Evolutionary conservation across 108 stramenopile species (phyloP), one percentile per base, ranked within the genome.

Genomic region (Fragilariopsis cylindrus): DNA sequence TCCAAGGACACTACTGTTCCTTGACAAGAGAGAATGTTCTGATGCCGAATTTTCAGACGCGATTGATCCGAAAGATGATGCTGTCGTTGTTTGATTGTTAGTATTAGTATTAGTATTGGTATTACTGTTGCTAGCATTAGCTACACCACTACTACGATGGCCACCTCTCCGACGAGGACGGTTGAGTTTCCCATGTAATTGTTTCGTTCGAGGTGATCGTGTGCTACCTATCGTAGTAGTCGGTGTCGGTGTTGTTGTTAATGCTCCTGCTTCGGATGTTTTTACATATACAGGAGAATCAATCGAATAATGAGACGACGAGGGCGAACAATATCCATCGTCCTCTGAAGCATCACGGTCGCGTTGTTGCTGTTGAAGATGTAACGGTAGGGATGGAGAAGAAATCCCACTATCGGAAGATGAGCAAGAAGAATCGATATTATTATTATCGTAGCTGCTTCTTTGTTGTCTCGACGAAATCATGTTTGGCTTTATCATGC

Each of bases 381-480:
- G 71, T 21, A 64, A 45, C 40, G 46, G 65, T 74, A 15, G 74
- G 64, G 62, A 45, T 15, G 43, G 62, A 9, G 62, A 45, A 11
- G 62, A 63, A 43, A 45, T 12, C 2, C 62, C 62, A 15, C 68
- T 52, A 9, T 50, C 21, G 70, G 70, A 71, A 4, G 57, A 71
- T 11, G 70, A 71, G 48, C 39, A 44, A 19, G 56, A 57, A 18
- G 53, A 71, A 42, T 71, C 57, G 19, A 57, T n/a, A 4, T 58
- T 49, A 41, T 39, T 52, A 57, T 16, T 48, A 48, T 45, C 67
- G 67, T n/a, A 18, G 48, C 18, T 40, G 48, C 4, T 52, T 3
- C 2, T 68, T n/a, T n/a, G 15, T 15, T 53, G 52, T 53, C 15
- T 15, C 52, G 52, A 53, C 52, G 52, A n/a, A 53, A 30, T 30